Evolutionary conservation across 2,329 filamentous ascomycete species (phyloP).

Genomic region (Macrophomina pseudophaseolina): DNA sequence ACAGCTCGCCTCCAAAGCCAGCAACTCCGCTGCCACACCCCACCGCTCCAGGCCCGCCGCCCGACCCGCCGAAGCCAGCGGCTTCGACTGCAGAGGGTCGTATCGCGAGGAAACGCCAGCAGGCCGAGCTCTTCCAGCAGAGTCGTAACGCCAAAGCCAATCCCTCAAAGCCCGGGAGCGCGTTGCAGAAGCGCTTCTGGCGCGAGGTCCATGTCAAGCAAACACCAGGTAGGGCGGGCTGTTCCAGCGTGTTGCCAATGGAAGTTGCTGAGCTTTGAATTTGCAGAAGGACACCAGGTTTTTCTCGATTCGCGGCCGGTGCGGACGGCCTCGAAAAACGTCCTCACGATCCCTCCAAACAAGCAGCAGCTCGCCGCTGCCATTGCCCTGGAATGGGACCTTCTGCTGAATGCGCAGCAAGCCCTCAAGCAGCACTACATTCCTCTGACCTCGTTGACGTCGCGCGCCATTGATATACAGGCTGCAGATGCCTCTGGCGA

Average conservation of each 20-base stretch:
- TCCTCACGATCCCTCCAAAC: slow-evolving; percentile 72
- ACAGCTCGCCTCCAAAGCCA: slow-evolving; percentile 48
- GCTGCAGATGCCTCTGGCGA: slow-evolving; percentile 65
- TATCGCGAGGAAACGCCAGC: slow-evolving; percentile 55
- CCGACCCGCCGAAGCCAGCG: slow-evolving; percentile 59
- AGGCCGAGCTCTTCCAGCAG: slow-evolving; percentile 55
- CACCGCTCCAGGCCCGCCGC: slow-evolving; percentile 65
- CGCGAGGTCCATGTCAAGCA: slow-evolving; percentile 75
- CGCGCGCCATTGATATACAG: slow-evolving; percentile 81
- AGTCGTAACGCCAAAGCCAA: slow-evolving; percentile 50
- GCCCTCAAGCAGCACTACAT: slow-evolving; percentile 86
- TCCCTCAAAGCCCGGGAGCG: slow-evolving; percentile 51
- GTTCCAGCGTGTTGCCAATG: not conserved
- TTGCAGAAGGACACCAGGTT: slow-evolving; percentile 62
- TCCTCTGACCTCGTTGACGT: slow-evolving; percentile 83
- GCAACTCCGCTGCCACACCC: slow-evolving; percentile 63
- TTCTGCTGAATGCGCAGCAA: slow-evolving; percentile 79
- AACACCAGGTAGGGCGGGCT: slow-evolving; percentile 57
- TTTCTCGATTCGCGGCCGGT: slow-evolving; percentile 80
- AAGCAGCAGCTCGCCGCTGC: slow-evolving; percentile 85
- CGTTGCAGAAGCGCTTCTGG: slow-evolving; percentile 82
- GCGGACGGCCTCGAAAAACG: slow-evolving; percentile 73
- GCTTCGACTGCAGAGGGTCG: slow-evolving; percentile 55
- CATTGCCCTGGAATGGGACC: slow-evolving; percentile 92
- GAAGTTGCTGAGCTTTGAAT: slow-evolving; percentile 1